Evolutionary conservation across 1,139 yeast genomes (phyloP).

Genomic region (Geotrichum cucujoidarum): DNA sequence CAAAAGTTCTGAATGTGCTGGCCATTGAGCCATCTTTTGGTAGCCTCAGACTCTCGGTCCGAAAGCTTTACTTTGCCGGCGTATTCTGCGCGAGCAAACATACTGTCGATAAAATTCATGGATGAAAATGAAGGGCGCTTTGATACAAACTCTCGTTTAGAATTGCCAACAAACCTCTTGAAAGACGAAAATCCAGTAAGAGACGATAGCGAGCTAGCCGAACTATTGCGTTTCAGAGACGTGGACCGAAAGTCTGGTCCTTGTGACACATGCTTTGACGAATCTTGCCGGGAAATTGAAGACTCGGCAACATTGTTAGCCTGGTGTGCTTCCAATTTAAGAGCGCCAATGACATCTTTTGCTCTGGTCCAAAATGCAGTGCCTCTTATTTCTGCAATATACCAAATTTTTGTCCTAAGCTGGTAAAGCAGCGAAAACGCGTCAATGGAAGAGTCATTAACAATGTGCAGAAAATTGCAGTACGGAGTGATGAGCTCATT

Average conservation of each 20-base stretch:
- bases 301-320: too few relatives aligned
- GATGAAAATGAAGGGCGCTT: slow-evolving; percentile 30
- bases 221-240: slow-evolving; percentile 15
- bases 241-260: neutral
- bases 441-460: slow-evolving; percentile 21
- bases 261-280: too few relatives aligned
- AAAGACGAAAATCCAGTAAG: slow-evolving; percentile 25
- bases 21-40: slow-evolving; percentile 33
- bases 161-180: slow-evolving; percentile 27
- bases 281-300: too few relatives aligned
- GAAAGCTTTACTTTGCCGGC: slow-evolving; percentile 34
- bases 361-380: slow-evolving; percentile 32
- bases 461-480: slow-evolving; percentile 23
- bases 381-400: slow-evolving; percentile 33
- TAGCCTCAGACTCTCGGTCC: slow-evolving; percentile 37
- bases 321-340: slow-evolving; percentile 12
- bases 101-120: slow-evolving; percentile 23
- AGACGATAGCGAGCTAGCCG: slow-evolving; percentile 14
- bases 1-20: slow-evolving; percentile 36
- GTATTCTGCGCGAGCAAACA: slow-evolving; percentile 34
- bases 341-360: slow-evolving; percentile 29
- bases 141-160: slow-evolving; percentile 26
- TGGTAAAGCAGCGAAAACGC: slow-evolving; percentile 21
- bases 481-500: slow-evolving; percentile 25
- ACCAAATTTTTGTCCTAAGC: slow-evolving; percentile 34